phyloP scores from a whole-genome alignment of 495 filamentous ascomycete genomes.

The Margaritispora aquatica region DNA sequence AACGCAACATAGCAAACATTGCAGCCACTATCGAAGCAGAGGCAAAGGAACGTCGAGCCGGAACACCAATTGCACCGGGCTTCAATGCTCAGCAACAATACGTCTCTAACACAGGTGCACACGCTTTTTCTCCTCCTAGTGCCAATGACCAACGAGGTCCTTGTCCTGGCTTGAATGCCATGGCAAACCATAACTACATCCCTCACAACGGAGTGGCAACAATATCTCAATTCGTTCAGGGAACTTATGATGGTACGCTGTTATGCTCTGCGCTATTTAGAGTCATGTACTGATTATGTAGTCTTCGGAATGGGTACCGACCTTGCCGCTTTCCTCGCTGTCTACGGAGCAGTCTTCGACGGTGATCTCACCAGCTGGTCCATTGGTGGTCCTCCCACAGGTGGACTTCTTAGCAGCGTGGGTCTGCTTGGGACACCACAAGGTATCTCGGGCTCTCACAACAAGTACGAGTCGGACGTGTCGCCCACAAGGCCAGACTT shows the following conservation, averaged over 20 bases:
- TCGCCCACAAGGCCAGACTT: conserved; percentile 49
- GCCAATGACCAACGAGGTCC: conserved; percentile 39
- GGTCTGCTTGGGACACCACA: conserved; percentile 22
- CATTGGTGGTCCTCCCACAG: conserved; percentile 12
- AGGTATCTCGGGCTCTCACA: conserved; percentile 45
- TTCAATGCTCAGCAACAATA: conserved; percentile 18
- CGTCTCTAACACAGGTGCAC: conserved; percentile 27
- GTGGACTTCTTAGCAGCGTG: conserved; percentile 11
- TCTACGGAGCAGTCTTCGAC: conserved; percentile 29
- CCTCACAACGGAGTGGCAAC: conserved; percentile 43
- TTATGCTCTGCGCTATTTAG: neutral
- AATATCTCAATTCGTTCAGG: conserved; percentile 30
- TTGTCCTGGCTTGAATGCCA: conserved; percentile 44
- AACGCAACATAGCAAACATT: conserved; percentile 1
- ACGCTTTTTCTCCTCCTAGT: conserved; percentile 33
- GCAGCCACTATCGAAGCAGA: conserved; percentile 5
- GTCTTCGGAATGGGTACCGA: conserved; percentile 38
- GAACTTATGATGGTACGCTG: conserved; percentile 9
- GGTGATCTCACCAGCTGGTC: conserved; percentile 25
- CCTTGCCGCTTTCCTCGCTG: conserved; percentile 28
- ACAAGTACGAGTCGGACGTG: conserved; percentile 49
- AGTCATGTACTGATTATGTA: neutral
- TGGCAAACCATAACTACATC: conserved; percentile 47
- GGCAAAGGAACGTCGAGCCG: conserved; percentile 1
- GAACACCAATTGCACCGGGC: conserved; percentile 5